Evolutionary conservation across 83 land plant species (phyloP).

Genomic region (Picea engelmannii): DNA sequence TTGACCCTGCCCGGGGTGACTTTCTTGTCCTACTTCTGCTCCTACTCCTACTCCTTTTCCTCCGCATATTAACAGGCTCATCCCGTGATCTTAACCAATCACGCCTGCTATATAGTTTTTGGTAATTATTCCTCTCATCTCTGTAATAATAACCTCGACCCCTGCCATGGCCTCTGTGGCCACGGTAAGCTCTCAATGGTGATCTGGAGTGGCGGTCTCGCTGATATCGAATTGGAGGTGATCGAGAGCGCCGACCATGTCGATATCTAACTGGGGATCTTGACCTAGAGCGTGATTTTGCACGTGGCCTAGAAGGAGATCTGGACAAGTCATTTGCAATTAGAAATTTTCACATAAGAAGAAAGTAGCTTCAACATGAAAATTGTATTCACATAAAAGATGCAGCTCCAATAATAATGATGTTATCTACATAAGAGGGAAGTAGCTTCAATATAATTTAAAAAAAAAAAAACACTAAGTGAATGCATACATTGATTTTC

Average conservation of each 20-base stretch:
- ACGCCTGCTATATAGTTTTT: slow-evolving; percentile 37
- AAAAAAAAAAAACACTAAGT: neutral
- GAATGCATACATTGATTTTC: slow-evolving; percentile 41
- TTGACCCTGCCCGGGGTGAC: slow-evolving; percentile 36
- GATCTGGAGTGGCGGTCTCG: slow-evolving; percentile 61
- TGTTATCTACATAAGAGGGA: neutral
- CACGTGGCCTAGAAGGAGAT: slow-evolving; percentile 57
- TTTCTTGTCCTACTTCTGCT: slow-evolving; percentile 45
- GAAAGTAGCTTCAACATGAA: neutral
- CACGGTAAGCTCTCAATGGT: slow-evolving; percentile 47
- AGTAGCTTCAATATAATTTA: neutral
- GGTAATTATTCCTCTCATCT: slow-evolving; percentile 31
- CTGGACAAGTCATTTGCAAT: slow-evolving; percentile 20
- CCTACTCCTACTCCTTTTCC: slow-evolving; percentile 58
- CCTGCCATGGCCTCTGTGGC: slow-evolving; percentile 23
- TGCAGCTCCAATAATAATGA: neutral
- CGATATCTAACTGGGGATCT: slow-evolving; percentile 73
- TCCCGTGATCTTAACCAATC: slow-evolving; percentile 45
- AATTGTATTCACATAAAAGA: neutral
- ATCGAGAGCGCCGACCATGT: slow-evolving; percentile 54
- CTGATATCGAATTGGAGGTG: slow-evolving; percentile 43
- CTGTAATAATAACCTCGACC: slow-evolving; percentile 34
- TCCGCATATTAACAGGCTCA: slow-evolving; percentile 37
- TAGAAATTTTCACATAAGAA: slow-evolving; percentile 1
- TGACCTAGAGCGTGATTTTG: slow-evolving; percentile 70